These are phyloP conservation scores for Aspergillus steynii DNA, from an alignment of 495 filamentous ascomycete genomes.

Conservation along the genomic window DNA sequence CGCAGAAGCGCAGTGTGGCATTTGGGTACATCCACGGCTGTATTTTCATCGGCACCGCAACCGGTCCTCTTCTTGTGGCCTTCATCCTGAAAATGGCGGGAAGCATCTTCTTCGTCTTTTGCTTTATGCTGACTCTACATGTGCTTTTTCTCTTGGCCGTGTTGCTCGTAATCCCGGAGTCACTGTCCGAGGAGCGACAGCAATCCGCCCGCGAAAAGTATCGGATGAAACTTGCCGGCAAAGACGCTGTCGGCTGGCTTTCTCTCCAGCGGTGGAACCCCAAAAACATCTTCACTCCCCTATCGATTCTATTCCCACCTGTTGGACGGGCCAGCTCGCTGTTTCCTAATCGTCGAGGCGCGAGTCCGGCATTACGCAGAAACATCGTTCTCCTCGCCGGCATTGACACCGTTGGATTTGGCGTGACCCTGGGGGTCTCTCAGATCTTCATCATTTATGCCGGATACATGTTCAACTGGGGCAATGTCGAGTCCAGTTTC, in stretches of 20 bases:
- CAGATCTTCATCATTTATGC: slow-evolving; percentile 79
- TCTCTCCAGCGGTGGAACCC: slow-evolving; percentile 36
- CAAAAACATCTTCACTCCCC: slow-evolving; percentile 68
- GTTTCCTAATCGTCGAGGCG: slow-evolving; percentile 65
- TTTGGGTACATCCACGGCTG: slow-evolving; percentile 89
- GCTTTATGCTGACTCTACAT: slow-evolving; percentile 71
- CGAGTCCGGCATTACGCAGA: slow-evolving; percentile 60
- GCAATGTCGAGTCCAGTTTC: slow-evolving; percentile 68
- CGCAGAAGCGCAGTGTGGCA: slow-evolving; percentile 73
- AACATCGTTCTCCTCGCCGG: slow-evolving; percentile 80
- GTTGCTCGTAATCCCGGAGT: slow-evolving; percentile 75
- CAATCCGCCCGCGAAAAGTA: slow-evolving; percentile 66
- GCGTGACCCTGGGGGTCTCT: slow-evolving; percentile 77
- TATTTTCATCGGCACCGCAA: slow-evolving; percentile 81
- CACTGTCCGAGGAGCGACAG: slow-evolving; percentile 68
- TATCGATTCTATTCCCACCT: slow-evolving; percentile 76
- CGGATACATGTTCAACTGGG: slow-evolving; percentile 78
- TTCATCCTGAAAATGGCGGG: slow-evolving; percentile 71
- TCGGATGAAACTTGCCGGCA: slow-evolving; percentile 24
- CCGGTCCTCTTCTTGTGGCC: slow-evolving; percentile 78
- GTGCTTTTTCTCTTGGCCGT: slow-evolving; percentile 68
- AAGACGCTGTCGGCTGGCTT: slow-evolving; percentile 18
- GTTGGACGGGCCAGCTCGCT: slow-evolving; percentile 55
- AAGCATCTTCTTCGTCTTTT: slow-evolving; percentile 72
- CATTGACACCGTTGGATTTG: slow-evolving; percentile 76